Evolutionary conservation across 208 protist genomes (phyloP).

Genomic region (Acanthamoeba castellanii): DNA sequence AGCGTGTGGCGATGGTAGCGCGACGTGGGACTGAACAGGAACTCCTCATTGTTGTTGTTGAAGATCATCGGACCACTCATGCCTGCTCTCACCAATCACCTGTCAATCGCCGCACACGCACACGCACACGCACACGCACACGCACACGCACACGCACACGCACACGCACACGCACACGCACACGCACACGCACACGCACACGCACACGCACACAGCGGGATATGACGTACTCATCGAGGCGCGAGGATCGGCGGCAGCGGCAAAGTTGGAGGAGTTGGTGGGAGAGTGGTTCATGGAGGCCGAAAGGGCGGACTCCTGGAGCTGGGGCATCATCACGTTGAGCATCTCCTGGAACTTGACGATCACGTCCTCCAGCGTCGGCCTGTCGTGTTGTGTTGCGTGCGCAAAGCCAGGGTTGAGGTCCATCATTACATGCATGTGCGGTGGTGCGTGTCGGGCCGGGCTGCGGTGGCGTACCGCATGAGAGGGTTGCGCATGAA

Average conservation of each 20-base stretch:
- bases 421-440: neutral
- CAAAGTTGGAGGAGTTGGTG: neutral
- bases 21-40: constrained; percentile 16
- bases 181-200: too few species aligned
- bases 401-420: too few species aligned
- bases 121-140: too few species aligned
- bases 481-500: constrained; percentile 68
- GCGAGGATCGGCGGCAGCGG: neutral
- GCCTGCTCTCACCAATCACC: neutral
- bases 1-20: constrained; percentile 58
- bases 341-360: constrained; percentile 69
- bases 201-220: neutral
- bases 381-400: neutral
- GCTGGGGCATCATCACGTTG: constrained; percentile 42
- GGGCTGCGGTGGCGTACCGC: neutral
- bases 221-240: neutral
- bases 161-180: neutral
- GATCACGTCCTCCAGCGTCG: constrained; percentile 62
- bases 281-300: neutral
- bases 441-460: neutral
- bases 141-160: too few species aligned
- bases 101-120: too few species aligned
- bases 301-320: constrained; percentile 1
- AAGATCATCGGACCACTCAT: constrained; percentile 54
- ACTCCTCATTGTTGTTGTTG: constrained; percentile 62